Conservation (phyloP, 2,329 filamentous ascomycete species). For the Aspergillus chevalieri region DNA sequence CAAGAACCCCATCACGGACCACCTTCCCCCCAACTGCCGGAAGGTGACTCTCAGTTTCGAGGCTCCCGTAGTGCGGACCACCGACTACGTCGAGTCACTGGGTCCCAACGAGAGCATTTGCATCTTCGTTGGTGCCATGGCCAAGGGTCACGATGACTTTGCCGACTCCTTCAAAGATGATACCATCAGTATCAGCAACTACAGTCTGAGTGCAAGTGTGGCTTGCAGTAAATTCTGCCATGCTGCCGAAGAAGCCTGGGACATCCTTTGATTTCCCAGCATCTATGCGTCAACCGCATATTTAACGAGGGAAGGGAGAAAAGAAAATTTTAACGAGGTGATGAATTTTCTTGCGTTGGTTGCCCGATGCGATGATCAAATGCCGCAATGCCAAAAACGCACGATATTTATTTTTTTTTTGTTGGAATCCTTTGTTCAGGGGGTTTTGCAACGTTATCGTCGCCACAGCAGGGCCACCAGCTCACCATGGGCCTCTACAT, state of each 20-base stretch:
- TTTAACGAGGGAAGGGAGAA: neutral
- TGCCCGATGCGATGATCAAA: conserved; percentile 8
- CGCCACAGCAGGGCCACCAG: too few species aligned
- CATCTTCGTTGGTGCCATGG: conserved; percentile 97
- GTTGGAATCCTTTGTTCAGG: neutral
- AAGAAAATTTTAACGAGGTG: conserved; percentile 16
- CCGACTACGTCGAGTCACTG: conserved; percentile 79
- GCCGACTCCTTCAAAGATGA: conserved; percentile 93
- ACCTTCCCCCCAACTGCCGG: conserved; percentile 91
- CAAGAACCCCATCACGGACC: conserved; percentile 95
- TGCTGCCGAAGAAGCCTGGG: conserved; percentile 93
- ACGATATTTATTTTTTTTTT: too few species aligned
- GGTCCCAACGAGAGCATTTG: conserved; percentile 85
- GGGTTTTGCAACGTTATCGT: neutral
- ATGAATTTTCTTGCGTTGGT: conserved; percentile 20
- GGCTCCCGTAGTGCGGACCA: conserved; percentile 74
- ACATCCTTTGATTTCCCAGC: conserved; percentile 63
- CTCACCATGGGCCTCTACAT: too few species aligned
- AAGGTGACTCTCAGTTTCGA: conserved; percentile 97
- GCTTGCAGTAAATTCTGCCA: conserved; percentile 99
- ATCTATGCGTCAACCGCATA: neutral
- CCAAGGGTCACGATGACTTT: conserved; percentile 92
- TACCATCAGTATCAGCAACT: conserved; percentile 97
- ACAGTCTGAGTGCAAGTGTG: conserved; percentile 92
- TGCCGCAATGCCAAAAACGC: conserved; percentile 2